Evolutionary conservation across 768 basidiomycete genomes (phyloP).

Genomic region (Naganishia onofrii): DNA sequence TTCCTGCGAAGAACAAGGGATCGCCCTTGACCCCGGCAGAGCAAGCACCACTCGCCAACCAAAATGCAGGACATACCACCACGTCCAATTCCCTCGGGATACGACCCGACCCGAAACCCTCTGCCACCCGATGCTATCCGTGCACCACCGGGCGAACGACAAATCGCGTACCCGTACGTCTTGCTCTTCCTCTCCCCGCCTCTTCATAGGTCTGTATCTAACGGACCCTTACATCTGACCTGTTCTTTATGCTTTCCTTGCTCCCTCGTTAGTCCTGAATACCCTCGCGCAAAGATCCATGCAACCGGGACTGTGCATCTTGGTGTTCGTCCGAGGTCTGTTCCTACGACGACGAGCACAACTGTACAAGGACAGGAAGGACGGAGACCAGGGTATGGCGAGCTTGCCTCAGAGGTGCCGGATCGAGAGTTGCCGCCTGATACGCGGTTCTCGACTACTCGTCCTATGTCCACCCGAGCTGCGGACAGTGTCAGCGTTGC

Average conservation of each 20-base stretch:
- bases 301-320: constrained; percentile 4
- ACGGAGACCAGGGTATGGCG: constrained; percentile 12
- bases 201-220: not conserved
- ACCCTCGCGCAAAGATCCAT: constrained; percentile 15
- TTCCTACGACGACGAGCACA: no score
- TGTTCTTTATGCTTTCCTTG: not conserved
- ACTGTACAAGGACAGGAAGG: no score
- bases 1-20: no score
- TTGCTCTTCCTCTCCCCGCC: not conserved
- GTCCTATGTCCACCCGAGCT: not conserved
- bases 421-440: not conserved
- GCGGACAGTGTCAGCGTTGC: not conserved
- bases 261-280: not conserved
- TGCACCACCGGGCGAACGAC: constrained; percentile 11
- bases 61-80: no score
- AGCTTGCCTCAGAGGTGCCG: not conserved
- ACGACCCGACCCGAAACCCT: not conserved
- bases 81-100: not conserved
- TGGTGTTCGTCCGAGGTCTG: not conserved
- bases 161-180: constrained; percentile 18
- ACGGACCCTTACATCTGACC: not conserved
- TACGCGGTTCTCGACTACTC: not conserved
- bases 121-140: constrained; percentile 1
- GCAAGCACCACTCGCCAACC: no score
- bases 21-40: no score